Evolutionary conservation across 1,139 yeast species (phyloP), one percentile per base, ranked within the genome.

Genomic region (Taiozyma sp.): DNA sequence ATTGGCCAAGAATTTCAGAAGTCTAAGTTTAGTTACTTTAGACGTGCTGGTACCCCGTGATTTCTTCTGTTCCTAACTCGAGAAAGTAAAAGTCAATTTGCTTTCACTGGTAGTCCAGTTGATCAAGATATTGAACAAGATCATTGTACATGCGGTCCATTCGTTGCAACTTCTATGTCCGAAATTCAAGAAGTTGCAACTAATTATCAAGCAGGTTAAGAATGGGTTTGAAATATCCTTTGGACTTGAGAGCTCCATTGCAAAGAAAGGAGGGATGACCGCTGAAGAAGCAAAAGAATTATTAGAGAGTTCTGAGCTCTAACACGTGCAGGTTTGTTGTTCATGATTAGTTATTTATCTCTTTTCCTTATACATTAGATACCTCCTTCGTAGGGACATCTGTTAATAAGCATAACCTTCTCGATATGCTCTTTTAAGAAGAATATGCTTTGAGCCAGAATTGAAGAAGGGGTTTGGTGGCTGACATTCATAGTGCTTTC

Each of bases 201-300:
- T 66, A 93, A 87, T 65, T 90, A 85, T 66, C 89, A 84, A 65
- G 67, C 70, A 51, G 86, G 81, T 44, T 19, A 65, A 72, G 44
- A 87, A 87, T 65, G 96, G 96, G 1, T 90, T 90, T 64, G 95
- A 84, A 65, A 78, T 81, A 47, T 79, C 88, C 44, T 75, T 70
- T 51, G 75, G 79, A 40, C 89, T 96, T 96, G 73, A 72, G 51
- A 78, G 89, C 32, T 76, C 83, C 61, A 87, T 88, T 57, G 80
- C 83, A 55, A 66, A 24, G 8, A 24, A 24, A 5, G 27, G 27
- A 4, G 27, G 27, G 27, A 4, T 24, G 5, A 24, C 27, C 5
- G 27, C 27, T 24, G 8, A 24, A 4, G 8, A 24, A 24, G 27
- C 8, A 7, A 24, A 24, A 24, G 27, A 24, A 24, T 5, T 24